A percentile compares a stretch with the other conserved stretches of the same genome.
Conservation (phyloP, 1,284 basidiomycete species). For the Pseudozyma tsukubaensis region DNA sequence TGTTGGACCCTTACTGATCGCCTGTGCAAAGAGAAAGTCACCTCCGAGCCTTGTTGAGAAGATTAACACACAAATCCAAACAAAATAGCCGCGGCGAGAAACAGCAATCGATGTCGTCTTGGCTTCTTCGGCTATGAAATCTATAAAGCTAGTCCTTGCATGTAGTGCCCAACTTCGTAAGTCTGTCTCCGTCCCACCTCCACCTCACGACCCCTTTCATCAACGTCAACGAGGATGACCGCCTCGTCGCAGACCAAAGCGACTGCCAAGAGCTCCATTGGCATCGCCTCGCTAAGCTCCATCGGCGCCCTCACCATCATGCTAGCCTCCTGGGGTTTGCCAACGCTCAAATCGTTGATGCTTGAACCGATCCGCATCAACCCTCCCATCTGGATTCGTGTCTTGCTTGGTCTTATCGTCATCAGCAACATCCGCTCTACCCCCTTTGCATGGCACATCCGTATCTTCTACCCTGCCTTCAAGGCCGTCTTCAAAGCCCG, state of each 20-base stretch:
- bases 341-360: conserved; percentile 16
- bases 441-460: conserved; percentile 51
- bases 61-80: too few relatives aligned
- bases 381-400: conserved; percentile 46
- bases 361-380: conserved; percentile 34
- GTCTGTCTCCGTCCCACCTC: not conserved
- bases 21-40: too few relatives aligned
- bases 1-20: too few relatives aligned
- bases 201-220: not conserved
- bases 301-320: conserved; percentile 21
- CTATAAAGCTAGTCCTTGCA: too few relatives aligned
- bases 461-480: conserved; percentile 42
- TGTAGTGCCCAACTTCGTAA: too few relatives aligned
- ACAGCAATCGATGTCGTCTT: too few relatives aligned
- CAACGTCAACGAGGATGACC: conserved; percentile 6
- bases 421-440: conserved; percentile 45
- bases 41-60: too few relatives aligned
- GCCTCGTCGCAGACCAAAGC: too few relatives aligned
- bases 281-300: conserved; percentile 7
- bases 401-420: conserved; percentile 35
- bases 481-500: conserved; percentile 20
- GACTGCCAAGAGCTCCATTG: conserved; percentile 7
- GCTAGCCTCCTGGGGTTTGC: conserved; percentile 24
- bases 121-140: too few relatives aligned
- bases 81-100: too few relatives aligned